These are phyloP conservation scores for Termitomyces sp. DNA, from an alignment of 768 basidiomycete species.

Conservation along the genomic window DNA sequence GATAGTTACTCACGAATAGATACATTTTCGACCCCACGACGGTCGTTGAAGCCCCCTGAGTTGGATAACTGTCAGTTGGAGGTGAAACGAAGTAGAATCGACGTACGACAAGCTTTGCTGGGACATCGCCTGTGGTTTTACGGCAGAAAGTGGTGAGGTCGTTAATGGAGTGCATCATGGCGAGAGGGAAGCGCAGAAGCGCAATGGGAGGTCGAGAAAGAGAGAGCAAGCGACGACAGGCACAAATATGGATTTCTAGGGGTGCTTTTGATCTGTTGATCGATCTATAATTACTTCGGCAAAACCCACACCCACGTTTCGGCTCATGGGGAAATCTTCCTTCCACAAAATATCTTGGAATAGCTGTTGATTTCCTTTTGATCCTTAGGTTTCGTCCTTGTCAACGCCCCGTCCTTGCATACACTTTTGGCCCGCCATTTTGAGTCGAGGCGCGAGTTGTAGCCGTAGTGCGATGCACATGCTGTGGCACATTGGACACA, in stretches of 20 bases:
- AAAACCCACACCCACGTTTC: conserved; percentile 10
- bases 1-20: conserved; percentile 79
- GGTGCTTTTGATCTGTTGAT: conserved; percentile 4
- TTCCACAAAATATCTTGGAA: neutral
- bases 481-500: neutral
- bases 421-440: neutral
- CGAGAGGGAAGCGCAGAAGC: conserved; percentile 15
- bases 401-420: neutral
- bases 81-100: neutral
- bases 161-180: conserved; percentile 74
- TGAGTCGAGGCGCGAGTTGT: no score
- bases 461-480: neutral
- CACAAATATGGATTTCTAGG: neutral
- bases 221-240: neutral
- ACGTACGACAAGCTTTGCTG: conserved; percentile 83
- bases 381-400: no score
- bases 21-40: conserved; percentile 86
- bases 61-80: conserved; percentile 1
- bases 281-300: conserved; percentile 17
- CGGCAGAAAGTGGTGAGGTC: conserved; percentile 86
- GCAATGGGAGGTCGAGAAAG: conserved; percentile 8
- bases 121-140: conserved; percentile 82
- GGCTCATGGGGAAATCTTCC: neutral
- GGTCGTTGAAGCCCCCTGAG: conserved; percentile 85
- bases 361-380: no score